phyloP scores from a whole-genome alignment of 805 yeast genomes.

The Zygosaccharomyces bisporus region DNA sequence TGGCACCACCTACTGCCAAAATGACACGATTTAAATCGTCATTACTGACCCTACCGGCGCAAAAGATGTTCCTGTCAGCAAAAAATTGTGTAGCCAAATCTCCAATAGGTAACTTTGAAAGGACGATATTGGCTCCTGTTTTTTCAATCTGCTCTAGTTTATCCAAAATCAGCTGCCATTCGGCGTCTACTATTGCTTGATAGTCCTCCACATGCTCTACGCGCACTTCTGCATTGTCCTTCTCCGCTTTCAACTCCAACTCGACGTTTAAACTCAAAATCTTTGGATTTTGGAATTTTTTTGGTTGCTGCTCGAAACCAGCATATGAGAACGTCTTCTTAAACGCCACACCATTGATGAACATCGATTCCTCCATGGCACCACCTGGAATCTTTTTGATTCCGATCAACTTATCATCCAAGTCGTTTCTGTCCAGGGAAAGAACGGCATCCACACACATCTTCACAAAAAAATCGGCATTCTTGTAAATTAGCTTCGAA shows the following conservation, averaged over 20 bases:
- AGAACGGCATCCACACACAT: slow-evolving; percentile 97
- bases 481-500: slow-evolving; percentile 84
- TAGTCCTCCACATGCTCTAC: slow-evolving; percentile 91
- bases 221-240: slow-evolving; percentile 97
- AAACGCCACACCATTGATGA: slow-evolving; percentile 93
- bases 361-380: slow-evolving; percentile 86
- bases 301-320: slow-evolving; percentile 98
- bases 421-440: slow-evolving; percentile 74
- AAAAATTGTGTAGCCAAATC: slow-evolving; percentile 98
- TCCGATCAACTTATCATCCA: slow-evolving; percentile 89
- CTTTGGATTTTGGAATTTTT: slow-evolving; percentile 72
- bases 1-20: slow-evolving; percentile 88
- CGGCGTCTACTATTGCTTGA: slow-evolving; percentile 98
- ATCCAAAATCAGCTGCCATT: slow-evolving; percentile 88
- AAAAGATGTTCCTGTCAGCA: slow-evolving; percentile 92
- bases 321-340: slow-evolving; percentile 97
- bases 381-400: slow-evolving; percentile 96
- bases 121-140: slow-evolving; percentile 88
- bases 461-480: slow-evolving; percentile 84
- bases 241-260: slow-evolving; percentile 94
- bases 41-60: slow-evolving; percentile 90
- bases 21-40: slow-evolving; percentile 93
- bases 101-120: slow-evolving; percentile 94
- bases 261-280: slow-evolving; percentile 85
- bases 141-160: slow-evolving; percentile 78